Base-by-base conservation (phyloP, 805 yeast genomes). In the Ogataea siamensis region DNA sequence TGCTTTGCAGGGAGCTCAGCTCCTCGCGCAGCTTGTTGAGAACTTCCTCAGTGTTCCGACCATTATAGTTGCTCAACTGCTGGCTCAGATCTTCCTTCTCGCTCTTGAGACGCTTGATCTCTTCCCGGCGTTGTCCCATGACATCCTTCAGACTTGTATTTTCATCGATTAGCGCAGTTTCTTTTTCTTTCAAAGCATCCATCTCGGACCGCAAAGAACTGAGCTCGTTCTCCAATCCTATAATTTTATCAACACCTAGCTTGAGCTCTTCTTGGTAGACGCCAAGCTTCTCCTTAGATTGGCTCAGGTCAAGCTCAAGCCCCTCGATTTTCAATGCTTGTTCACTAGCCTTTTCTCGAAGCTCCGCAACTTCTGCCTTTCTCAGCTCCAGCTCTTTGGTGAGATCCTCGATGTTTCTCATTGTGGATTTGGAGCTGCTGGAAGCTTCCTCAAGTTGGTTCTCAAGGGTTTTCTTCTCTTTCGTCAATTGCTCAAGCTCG, bases 351-450 rank as follows among this genome's bases (percentile, higher is more conserved):
- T 22, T 12, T 15, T 49, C 43, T 35, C 51, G 25, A 17, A 46
- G 38, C 32, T 45, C 18, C 19, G 33, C 10, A 17, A 20, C 27
- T 17, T 34, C 42, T 9, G 27, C 19, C 7, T 15, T 30, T 27
- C 42, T 44, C 21, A 38, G 40, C 7, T 47, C 46, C 17, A 46
- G 28, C 21, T 55, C 50, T 28, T 21, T 49, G 12, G 43, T 47
- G 45, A 50, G 40, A 9, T 40, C 35, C 19, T 47, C 47, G 2
- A 42, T 22, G 19, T 44, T 49, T 15, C 32, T 39, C 7, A 38
- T 24, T 5, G 44, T 14, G 5, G 28, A 20, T 11, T 33, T 45
- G 8, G 34, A 32, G 3, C 27, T 20, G 8, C 15, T 12, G 5
- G 23, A 18, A 16, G 32, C 3, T 5, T 45, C 34, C 13, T 34